These are phyloP conservation scores for Paramecium sexaurelia DNA, from an alignment of 73 alveolate species.

Conservation along the genomic window DNA sequence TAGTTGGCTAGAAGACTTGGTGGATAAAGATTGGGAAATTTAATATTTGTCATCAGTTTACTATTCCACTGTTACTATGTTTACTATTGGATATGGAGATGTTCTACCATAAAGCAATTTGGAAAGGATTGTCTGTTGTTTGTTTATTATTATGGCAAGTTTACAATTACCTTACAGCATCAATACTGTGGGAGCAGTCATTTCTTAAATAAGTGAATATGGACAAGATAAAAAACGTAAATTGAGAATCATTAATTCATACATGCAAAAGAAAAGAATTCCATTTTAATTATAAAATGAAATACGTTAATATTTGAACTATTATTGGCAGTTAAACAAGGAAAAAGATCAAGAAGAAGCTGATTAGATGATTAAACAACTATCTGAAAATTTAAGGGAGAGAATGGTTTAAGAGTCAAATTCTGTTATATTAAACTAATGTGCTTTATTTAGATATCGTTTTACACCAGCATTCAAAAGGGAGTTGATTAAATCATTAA, in stretches of 20 bases:
- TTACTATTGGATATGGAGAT: conserved; percentile 85
- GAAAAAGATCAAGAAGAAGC: background rate
- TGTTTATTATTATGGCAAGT: conserved; percentile 78
- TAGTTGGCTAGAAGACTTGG: conserved; percentile 63
- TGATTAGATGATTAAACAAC: background rate
- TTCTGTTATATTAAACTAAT: background rate
- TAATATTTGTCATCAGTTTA: conserved; percentile 71
- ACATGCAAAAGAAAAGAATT: conserved; percentile 59
- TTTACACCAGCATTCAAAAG: conserved; percentile 1
- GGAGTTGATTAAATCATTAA: background rate
- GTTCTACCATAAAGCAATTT: conserved; percentile 64
- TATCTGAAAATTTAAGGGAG: conserved; percentile 18
- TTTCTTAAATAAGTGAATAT: conserved; percentile 62
- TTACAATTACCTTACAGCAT: conserved; percentile 83
- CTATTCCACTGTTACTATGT: conserved; percentile 78
- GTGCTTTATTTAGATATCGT: conserved; percentile 2
- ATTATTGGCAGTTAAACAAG: conserved; percentile 66
- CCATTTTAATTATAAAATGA: conserved; percentile 68
- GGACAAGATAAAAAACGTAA: conserved; percentile 72
- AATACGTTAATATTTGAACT: conserved; percentile 72
- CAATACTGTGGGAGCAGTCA: conserved; percentile 73
- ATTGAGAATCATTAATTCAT: conserved; percentile 65
- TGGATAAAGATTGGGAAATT: conserved; percentile 2
- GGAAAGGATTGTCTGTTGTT: conserved; percentile 69
- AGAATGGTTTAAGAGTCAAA: background rate